phyloP scores from a whole-genome alignment of 768 basidiomycete genomes.

The Pulveroboletus sp. region DNA sequence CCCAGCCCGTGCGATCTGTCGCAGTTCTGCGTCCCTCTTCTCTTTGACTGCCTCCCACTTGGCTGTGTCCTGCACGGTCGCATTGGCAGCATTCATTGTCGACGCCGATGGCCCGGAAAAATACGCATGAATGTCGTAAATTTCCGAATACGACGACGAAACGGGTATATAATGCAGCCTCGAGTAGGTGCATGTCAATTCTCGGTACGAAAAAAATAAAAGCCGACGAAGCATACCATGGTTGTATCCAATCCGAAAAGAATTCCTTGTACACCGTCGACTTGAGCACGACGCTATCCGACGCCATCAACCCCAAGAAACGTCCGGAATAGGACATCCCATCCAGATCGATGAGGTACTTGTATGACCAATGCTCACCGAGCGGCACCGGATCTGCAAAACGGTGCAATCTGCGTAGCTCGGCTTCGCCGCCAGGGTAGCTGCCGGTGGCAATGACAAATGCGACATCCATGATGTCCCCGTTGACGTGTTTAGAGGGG shows the following conservation, averaged over 20 bases:
- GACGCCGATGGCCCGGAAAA: slow-evolving; percentile 80
- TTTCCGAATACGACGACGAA: slow-evolving; percentile 79
- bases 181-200: neutral
- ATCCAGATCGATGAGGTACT: slow-evolving; percentile 88
- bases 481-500: slow-evolving; percentile 58
- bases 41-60: slow-evolving; percentile 29
- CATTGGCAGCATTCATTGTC: slow-evolving; percentile 50
- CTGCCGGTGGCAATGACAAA: slow-evolving; percentile 76
- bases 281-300: slow-evolving; percentile 87
- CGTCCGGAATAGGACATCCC: slow-evolving; percentile 94
- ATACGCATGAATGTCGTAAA: slow-evolving; percentile 91
- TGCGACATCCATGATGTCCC: slow-evolving; percentile 80
- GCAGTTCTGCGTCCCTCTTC: slow-evolving; percentile 68
- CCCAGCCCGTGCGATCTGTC: slow-evolving; percentile 87
- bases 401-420: slow-evolving; percentile 58
- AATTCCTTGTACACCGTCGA: slow-evolving; percentile 89
- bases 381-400: slow-evolving; percentile 75
- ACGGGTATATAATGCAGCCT: slow-evolving; percentile 97
- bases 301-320: slow-evolving; percentile 80
- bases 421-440: slow-evolving; percentile 72
- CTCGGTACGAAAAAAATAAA: neutral
- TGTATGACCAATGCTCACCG: slow-evolving; percentile 87
- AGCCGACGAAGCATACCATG: slow-evolving; percentile 51
- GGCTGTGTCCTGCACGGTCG: slow-evolving; percentile 35
- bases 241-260: slow-evolving; percentile 88